Conservation (phyloP, 2,329 filamentous ascomycete species). For the Ophiostoma ips region DNA sequence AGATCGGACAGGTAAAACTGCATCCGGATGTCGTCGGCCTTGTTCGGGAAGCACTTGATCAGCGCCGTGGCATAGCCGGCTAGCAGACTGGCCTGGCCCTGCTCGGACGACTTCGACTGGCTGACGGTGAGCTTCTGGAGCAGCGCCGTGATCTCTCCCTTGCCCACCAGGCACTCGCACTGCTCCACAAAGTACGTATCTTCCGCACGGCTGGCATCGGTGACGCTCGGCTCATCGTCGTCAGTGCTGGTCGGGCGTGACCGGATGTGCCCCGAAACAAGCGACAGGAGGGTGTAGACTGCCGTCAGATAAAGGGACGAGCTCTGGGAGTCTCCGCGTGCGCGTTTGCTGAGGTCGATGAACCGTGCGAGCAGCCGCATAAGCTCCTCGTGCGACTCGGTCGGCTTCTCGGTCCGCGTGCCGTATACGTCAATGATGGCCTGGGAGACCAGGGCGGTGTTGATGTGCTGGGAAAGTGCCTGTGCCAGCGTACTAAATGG, state of each 20-base stretch:
- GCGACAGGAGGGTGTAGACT: slow-evolving; percentile 39
- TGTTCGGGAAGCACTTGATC: slow-evolving; percentile 67
- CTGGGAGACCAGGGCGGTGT: slow-evolving; percentile 27
- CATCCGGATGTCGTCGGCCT: slow-evolving; percentile 85
- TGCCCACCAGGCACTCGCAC: slow-evolving; percentile 57
- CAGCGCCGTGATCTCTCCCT: slow-evolving; percentile 55
- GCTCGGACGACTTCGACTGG: slow-evolving; percentile 2
- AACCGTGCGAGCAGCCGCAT: slow-evolving; percentile 57
- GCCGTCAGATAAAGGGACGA: slow-evolving; percentile 33
- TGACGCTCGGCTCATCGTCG: not conserved
- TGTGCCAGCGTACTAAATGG: slow-evolving; percentile 28
- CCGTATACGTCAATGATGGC: slow-evolving; percentile 27
- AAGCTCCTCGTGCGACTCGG: slow-evolving; percentile 27
- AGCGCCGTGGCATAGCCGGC: slow-evolving; percentile 80
- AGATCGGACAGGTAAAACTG: slow-evolving; percentile 72
- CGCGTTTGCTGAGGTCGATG: slow-evolving; percentile 38
- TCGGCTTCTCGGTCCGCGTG: slow-evolving; percentile 14
- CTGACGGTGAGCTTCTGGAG: slow-evolving; percentile 29
- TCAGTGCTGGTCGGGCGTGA: slow-evolving; percentile 18
- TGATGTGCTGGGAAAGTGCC: slow-evolving; percentile 24
- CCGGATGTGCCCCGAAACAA: slow-evolving; percentile 36
- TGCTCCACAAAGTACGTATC: slow-evolving; percentile 47
- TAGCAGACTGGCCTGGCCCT: slow-evolving; percentile 53
- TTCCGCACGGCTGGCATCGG: slow-evolving; percentile 13
- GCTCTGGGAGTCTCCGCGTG: slow-evolving; percentile 19